phyloP scores from a whole-genome alignment of 352 stramenopile species.

The Phytophthora macrochlamydospora region DNA sequence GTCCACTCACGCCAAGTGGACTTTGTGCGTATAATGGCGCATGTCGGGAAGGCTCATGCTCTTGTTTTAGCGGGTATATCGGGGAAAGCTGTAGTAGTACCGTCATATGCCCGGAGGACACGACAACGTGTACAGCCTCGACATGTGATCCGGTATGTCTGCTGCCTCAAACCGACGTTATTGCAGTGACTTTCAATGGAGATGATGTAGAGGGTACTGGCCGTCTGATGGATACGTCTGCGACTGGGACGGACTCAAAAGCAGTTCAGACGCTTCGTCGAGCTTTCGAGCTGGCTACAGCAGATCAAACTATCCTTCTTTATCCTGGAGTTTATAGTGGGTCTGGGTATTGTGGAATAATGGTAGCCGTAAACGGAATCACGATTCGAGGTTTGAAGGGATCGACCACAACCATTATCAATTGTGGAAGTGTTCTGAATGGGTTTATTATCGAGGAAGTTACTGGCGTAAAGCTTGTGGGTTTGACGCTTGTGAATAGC shows the following conservation, averaged over 20 bases:
- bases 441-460: constrained; percentile 37
- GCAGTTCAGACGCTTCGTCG: constrained; percentile 49
- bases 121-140: constrained; percentile 27
- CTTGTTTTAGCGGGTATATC: constrained; percentile 60
- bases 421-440: constrained; percentile 30
- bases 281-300: constrained; percentile 40
- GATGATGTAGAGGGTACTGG: constrained; percentile 61
- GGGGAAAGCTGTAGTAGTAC: constrained; percentile 71
- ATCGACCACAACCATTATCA: constrained; percentile 33
- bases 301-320: constrained; percentile 47
- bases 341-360: constrained; percentile 44
- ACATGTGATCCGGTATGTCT: constrained; percentile 56
- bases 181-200: constrained; percentile 57
- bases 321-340: constrained; percentile 54
- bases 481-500: constrained; percentile 36
- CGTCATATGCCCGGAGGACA: constrained; percentile 47
- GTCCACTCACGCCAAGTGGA: constrained; percentile 31
- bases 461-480: constrained; percentile 15
- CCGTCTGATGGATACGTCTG: constrained; percentile 53
- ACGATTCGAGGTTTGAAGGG: constrained; percentile 51
- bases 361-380: constrained; percentile 24
- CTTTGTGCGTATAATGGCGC: constrained; percentile 55
- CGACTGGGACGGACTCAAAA: constrained; percentile 53
- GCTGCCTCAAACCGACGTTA: constrained; percentile 28
- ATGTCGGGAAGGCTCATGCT: constrained; percentile 48